These are phyloP conservation scores for Boletus patriciae DNA, from an alignment of 768 basidiomycete species.

Conservation along the genomic window DNA sequence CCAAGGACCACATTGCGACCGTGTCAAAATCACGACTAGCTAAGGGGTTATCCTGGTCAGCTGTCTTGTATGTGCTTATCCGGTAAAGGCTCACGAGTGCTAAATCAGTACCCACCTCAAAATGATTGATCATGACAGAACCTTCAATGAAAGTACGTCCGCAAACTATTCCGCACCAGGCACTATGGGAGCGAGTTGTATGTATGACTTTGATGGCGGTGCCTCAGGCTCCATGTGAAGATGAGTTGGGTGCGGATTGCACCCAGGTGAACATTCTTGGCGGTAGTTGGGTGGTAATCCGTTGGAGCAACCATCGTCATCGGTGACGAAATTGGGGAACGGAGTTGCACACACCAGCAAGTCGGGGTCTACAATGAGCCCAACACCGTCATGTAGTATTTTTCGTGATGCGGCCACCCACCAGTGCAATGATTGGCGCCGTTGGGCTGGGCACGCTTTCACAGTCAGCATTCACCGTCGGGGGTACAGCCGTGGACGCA, in stretches of 20 bases:
- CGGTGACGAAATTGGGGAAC: not conserved
- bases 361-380: not conserved
- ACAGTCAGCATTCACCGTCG: not conserved
- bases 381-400: not conserved
- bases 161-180: slow-evolving; percentile 19
- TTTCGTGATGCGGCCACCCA: not conserved
- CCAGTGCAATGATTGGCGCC: not conserved
- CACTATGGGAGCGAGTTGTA: slow-evolving; percentile 6
- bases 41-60: slow-evolving; percentile 27
- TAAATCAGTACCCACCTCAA: slow-evolving; percentile 14
- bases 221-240: not conserved
- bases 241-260: not conserved
- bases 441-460: not conserved
- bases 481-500: not conserved
- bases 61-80: slow-evolving; percentile 26
- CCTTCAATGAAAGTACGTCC: slow-evolving; percentile 14
- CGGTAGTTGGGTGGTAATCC: slow-evolving; percentile 2
- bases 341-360: not conserved
- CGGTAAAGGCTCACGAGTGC: slow-evolving; percentile 10
- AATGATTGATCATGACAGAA: slow-evolving; percentile 15
- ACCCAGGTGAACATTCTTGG: slow-evolving; percentile 11
- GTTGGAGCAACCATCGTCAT: not conserved
- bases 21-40: slow-evolving; percentile 13
- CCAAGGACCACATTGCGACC: not conserved
- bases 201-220: slow-evolving; percentile 15